These are phyloP conservation scores for Rhizopogon rudus DNA, from an alignment of 768 basidiomycete genomes.

Conservation along the genomic window DNA sequence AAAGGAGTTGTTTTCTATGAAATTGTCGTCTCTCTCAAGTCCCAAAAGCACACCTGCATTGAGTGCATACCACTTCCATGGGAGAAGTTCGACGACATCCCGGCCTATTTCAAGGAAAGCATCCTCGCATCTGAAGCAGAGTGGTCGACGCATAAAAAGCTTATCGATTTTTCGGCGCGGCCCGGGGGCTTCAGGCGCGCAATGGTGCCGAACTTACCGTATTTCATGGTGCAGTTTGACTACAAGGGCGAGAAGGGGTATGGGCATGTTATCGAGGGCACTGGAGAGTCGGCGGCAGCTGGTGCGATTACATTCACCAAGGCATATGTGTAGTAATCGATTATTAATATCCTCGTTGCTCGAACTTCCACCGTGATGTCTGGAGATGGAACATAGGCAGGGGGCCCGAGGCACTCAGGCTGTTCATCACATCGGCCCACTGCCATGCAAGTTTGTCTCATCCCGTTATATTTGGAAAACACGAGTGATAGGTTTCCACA, in stretches of 20 bases:
- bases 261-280: constrained; percentile 96
- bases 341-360: too few species aligned
- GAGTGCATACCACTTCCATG: constrained; percentile 93
- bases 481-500: too few species aligned
- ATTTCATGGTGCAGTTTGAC: constrained; percentile 99
- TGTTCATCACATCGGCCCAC: too few species aligned
- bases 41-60: constrained; percentile 89
- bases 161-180: constrained; percentile 87
- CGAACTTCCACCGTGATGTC: too few species aligned
- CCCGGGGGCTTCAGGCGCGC: constrained; percentile 92
- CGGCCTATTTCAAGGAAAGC: constrained; percentile 86
- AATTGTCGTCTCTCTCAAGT: constrained; percentile 80
- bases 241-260: constrained; percentile 97
- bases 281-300: constrained; percentile 53
- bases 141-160: constrained; percentile 98
- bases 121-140: constrained; percentile 90
- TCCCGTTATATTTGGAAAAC: too few species aligned
- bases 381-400: too few species aligned
- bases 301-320: constrained; percentile 27
- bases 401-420: too few species aligned
- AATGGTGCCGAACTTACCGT: constrained; percentile 95
- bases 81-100: constrained; percentile 80
- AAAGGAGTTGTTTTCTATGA: constrained; percentile 96
- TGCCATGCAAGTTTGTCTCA: too few species aligned
- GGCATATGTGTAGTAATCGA: too few species aligned